phyloP scores from a whole-genome alignment of 352 stramenopile genomes.

The Globisporangium nodosum region DNA sequence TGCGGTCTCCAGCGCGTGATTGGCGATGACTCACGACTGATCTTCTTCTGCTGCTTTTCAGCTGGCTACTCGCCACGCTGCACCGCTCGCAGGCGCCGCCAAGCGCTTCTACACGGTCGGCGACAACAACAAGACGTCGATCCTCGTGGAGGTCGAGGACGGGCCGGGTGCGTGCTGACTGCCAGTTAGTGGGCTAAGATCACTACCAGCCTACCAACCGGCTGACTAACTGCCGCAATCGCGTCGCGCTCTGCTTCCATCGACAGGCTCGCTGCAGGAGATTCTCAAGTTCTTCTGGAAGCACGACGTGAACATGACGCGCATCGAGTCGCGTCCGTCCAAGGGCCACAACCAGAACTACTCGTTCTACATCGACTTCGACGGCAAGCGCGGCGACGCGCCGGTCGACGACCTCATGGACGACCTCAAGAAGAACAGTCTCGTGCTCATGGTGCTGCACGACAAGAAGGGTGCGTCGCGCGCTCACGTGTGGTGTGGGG shows the following conservation, averaged over 20 bases:
- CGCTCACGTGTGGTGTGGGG: not conserved
- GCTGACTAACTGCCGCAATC: not conserved
- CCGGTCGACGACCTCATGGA: slow-evolving; percentile 83
- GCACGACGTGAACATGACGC: slow-evolving; percentile 95
- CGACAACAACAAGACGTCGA: slow-evolving; percentile 69
- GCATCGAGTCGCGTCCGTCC: slow-evolving; percentile 93
- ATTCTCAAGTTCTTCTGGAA: slow-evolving; percentile 97
- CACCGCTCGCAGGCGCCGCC: slow-evolving; percentile 1
- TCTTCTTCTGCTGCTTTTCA: not conserved
- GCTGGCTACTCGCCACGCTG: not conserved
- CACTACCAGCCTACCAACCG: too few species aligned
- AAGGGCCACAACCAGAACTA: slow-evolving; percentile 80
- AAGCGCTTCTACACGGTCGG: slow-evolving; percentile 16
- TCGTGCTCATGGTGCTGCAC: slow-evolving; percentile 90
- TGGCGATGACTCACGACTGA: not conserved
- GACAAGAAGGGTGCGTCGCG: slow-evolving; percentile 83
- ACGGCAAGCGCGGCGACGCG: slow-evolving; percentile 76
- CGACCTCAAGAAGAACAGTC: slow-evolving; percentile 81
- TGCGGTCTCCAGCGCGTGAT: not conserved
- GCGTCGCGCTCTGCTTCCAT: not conserved
- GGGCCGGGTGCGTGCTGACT: slow-evolving; percentile 22
- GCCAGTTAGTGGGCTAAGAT: too few species aligned
- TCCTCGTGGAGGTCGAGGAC: slow-evolving; percentile 73
- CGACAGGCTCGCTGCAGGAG: slow-evolving; percentile 87
- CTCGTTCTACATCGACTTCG: slow-evolving; percentile 93